Evolutionary conservation across 257 asterid species (phyloP).

Genomic region (Fraxinus americana): DNA sequence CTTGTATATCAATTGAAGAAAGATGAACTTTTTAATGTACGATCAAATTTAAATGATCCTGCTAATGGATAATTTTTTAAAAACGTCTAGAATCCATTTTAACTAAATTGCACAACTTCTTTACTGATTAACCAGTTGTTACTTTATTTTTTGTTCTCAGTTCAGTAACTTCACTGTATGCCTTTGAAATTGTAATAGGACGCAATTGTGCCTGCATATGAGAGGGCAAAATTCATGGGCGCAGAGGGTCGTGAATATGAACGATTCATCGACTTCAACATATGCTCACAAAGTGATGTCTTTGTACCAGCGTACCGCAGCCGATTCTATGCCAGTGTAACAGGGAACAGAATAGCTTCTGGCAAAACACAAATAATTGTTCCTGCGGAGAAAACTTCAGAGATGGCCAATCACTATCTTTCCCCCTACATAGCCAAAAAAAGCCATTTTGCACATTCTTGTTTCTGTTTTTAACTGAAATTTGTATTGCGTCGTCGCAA

Average conservation of each 20-base stretch:
- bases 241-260: no score
- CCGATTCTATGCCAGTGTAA: constrained; percentile 49
- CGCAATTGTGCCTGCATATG: constrained; percentile 31
- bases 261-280: constrained; percentile 42
- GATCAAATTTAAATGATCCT: not conserved
- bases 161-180: not conserved
- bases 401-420: constrained; percentile 24
- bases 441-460: constrained; percentile 51
- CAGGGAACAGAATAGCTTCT: constrained; percentile 54
- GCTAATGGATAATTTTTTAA: not conserved
- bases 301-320: constrained; percentile 41
- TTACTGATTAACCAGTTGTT: not conserved
- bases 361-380: constrained; percentile 52
- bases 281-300: constrained; percentile 48
- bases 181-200: constrained; percentile 28
- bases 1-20: not conserved
- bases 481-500: not conserved
- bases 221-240: no score
- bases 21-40: not conserved
- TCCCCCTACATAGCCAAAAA: constrained; percentile 43
- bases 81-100: not conserved
- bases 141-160: not conserved
- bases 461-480: constrained; percentile 45
- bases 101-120: not conserved
- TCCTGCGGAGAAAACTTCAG: constrained; percentile 39